phyloP scores from a whole-genome alignment of 2,329 filamentous ascomycete species.

The Fusarium verticillioides region DNA sequence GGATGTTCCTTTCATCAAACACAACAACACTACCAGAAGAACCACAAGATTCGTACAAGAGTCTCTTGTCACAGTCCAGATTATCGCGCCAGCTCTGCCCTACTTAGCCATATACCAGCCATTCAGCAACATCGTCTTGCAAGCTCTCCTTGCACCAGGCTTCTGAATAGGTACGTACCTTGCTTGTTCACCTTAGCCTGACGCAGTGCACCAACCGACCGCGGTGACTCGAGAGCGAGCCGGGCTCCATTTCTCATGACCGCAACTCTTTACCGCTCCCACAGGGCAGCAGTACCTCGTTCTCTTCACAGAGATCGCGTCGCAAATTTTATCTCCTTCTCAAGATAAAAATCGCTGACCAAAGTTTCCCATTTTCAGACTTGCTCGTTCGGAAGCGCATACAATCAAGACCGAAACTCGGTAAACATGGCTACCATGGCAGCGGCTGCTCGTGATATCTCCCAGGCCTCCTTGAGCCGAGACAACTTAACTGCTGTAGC shows the following conservation, averaged over 20 bases:
- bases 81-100: conserved; percentile 64
- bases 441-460: conserved; percentile 75
- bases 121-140: conserved; percentile 42
- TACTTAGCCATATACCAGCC: conserved; percentile 46
- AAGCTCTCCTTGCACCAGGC: conserved; percentile 42
- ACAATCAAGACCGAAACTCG: conserved; percentile 47
- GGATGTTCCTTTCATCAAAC: conserved; percentile 54
- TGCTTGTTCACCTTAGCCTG: neutral
- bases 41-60: conserved; percentile 64
- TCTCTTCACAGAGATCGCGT: conserved; percentile 17
- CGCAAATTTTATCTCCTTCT: conserved; percentile 5
- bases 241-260: conserved; percentile 15
- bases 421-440: conserved; percentile 72
- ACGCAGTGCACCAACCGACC: conserved; percentile 13
- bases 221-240: conserved; percentile 41
- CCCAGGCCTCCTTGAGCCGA: conserved; percentile 69
- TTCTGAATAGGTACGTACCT: conserved; percentile 51
- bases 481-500: conserved; percentile 80
- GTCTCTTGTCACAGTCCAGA: conserved; percentile 70
- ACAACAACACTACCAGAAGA: conserved; percentile 62
- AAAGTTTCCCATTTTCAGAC: conserved; percentile 47
- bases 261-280: conserved; percentile 13
- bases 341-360: conserved; percentile 31
- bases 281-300: neutral
- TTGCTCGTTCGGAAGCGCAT: conserved; percentile 60